phyloP scores from a whole-genome alignment of 768 basidiomycete genomes.

The Auricularia sp. region DNA sequence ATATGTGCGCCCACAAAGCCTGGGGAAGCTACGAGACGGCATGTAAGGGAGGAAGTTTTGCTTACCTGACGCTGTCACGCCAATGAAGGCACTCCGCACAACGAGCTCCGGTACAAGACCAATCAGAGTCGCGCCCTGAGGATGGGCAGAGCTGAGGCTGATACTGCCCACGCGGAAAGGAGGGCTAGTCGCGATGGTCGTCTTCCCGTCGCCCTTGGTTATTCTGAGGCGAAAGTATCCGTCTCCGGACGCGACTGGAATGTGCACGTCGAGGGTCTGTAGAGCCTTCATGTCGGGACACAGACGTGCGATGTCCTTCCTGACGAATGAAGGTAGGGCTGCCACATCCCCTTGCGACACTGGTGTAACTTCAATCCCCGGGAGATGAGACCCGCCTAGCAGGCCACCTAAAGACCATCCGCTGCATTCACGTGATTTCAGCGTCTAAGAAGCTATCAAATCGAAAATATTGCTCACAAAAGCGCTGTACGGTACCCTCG shows the following conservation, averaged over 20 bases:
- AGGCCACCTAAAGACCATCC: conserved; percentile 9
- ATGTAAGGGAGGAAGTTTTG: too few relatives aligned
- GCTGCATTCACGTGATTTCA: background rate
- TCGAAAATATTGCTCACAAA: conserved; percentile 2
- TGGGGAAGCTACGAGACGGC: too few relatives aligned
- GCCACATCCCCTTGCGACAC: background rate
- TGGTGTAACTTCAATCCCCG: conserved; percentile 11
- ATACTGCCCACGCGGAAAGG: conserved; percentile 11
- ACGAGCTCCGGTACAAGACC: conserved; percentile 10
- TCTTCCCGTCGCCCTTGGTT: conserved; percentile 4
- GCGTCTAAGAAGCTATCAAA: background rate
- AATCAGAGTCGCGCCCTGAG: conserved; percentile 9
- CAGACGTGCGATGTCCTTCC: conserved; percentile 5
- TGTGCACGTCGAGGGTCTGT: conserved; percentile 9
- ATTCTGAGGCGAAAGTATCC: conserved; percentile 11
- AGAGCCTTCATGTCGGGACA: conserved; percentile 3
- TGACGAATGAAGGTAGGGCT: conserved; percentile 1
- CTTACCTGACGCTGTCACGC: conserved; percentile 3
- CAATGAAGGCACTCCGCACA: conserved; percentile 5
- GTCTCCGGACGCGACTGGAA: conserved; percentile 11
- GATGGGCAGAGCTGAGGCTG: conserved; percentile 7
- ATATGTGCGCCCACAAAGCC: too few relatives aligned
- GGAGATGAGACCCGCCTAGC: conserved; percentile 10
- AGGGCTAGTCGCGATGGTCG: conserved; percentile 7
- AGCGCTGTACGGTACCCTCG: conserved; percentile 10